phyloP scores from a whole-genome alignment of 441 rosid genomes.

The Lepidium campestre region DNA sequence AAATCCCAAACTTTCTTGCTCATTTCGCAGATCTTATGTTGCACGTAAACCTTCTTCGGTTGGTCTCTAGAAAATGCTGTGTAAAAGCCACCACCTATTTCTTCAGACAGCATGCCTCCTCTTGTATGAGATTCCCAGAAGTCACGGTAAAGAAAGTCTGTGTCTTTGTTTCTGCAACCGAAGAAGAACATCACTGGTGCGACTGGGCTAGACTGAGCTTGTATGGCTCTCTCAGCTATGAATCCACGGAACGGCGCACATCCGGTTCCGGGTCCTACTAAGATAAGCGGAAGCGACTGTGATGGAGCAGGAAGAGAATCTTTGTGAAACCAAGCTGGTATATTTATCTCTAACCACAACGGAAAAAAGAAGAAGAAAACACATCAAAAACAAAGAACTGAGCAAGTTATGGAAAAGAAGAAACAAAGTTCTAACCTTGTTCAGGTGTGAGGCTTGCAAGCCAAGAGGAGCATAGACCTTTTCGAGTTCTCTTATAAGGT shows the following conservation, averaged over 20 bases:
- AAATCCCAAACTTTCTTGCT: slow-evolving; percentile 59
- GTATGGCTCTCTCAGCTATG: slow-evolving; percentile 67
- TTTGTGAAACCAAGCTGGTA: slow-evolving; percentile 78
- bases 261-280: slow-evolving; percentile 93
- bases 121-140: slow-evolving; percentile 59
- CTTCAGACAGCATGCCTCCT: slow-evolving; percentile 64
- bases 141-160: slow-evolving; percentile 70
- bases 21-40: slow-evolving; percentile 66
- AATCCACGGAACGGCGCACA: slow-evolving; percentile 96
- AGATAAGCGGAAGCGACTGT: slow-evolving; percentile 66
- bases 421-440: slow-evolving; percentile 39
- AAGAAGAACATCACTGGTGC: slow-evolving; percentile 79
- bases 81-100: slow-evolving; percentile 73
- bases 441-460: slow-evolving; percentile 72
- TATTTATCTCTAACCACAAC: slow-evolving; percentile 37
- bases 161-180: slow-evolving; percentile 76
- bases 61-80: slow-evolving; percentile 92
- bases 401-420: background rate
- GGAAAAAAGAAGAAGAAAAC: background rate
- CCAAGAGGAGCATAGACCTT: slow-evolving; percentile 91
- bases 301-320: slow-evolving; percentile 79
- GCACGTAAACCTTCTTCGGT: slow-evolving; percentile 82
- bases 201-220: slow-evolving; percentile 36
- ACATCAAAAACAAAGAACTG: slow-evolving; percentile 12
- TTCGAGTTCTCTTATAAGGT: slow-evolving; percentile 69